Percentiles rank a stretch among this genome's conserved stretches.
Conservation (phyloP, 192 early-diverging fungal species). For the Neocallimastix lanati region DNA sequence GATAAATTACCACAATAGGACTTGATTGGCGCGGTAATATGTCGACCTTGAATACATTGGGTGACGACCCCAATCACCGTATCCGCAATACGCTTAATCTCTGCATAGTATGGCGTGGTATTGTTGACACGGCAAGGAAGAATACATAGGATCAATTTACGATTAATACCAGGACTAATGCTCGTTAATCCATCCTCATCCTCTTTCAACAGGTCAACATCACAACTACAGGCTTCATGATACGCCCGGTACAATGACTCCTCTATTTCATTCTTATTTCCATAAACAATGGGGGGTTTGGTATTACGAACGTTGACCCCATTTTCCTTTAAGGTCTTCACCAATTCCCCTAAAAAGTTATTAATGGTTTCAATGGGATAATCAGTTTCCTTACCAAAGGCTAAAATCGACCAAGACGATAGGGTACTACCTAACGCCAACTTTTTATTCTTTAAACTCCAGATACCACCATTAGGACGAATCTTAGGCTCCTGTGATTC, state of each 20-base stretch:
- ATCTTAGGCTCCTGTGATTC: slow-evolving; percentile 33
- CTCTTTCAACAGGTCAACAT: not conserved
- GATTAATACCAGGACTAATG: slow-evolving; percentile 36
- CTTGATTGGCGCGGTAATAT: slow-evolving; percentile 50
- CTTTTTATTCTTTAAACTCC: slow-evolving; percentile 7
- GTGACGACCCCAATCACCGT: slow-evolving; percentile 75
- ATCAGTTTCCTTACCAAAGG: slow-evolving; percentile 39
- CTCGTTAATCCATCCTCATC: not conserved
- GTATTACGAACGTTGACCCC: slow-evolving; percentile 33
- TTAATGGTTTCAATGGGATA: slow-evolving; percentile 33
- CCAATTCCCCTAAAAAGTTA: slow-evolving; percentile 53
- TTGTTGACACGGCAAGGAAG: slow-evolving; percentile 40
- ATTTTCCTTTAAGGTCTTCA: slow-evolving; percentile 50
- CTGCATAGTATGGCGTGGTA: slow-evolving; percentile 58
- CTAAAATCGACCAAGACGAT: slow-evolving; percentile 60
- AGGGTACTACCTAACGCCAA: slow-evolving; percentile 34
- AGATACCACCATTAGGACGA: not conserved
- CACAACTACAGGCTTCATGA: slow-evolving; percentile 30
- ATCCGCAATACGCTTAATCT: slow-evolving; percentile 75
- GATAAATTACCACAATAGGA: slow-evolving; percentile 95
- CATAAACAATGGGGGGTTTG: not conserved
- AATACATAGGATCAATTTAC: slow-evolving; percentile 65
- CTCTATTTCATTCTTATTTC: slow-evolving; percentile 38
- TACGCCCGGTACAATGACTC: slow-evolving; percentile 49
- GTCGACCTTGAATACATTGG: slow-evolving; percentile 75